Evolutionary conservation across 2,329 filamentous ascomycete species (phyloP).

Genomic region (Paracoccidioides lutzii): DNA sequence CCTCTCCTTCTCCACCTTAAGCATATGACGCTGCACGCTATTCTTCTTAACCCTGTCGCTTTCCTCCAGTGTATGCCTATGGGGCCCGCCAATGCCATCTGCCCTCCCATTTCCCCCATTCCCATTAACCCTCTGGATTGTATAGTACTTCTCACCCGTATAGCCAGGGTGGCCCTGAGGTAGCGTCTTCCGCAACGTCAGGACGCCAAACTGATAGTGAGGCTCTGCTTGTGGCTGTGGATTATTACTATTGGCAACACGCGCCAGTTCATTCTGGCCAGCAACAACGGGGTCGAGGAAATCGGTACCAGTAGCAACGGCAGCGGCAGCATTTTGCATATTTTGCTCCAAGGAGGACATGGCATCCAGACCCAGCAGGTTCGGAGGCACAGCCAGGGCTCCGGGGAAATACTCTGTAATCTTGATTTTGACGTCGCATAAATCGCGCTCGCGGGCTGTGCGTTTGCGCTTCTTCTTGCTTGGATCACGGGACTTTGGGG

Average conservation of each 20-base stretch:
- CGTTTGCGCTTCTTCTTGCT: slow-evolving; percentile 73
- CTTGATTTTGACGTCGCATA: slow-evolving; percentile 82
- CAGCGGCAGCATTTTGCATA: slow-evolving; percentile 3
- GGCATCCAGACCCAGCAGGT: slow-evolving; percentile 16
- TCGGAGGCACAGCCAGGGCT: slow-evolving; percentile 16
- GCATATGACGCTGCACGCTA: slow-evolving; percentile 53
- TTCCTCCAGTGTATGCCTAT: slow-evolving; percentile 59
- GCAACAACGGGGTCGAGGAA: neutral
- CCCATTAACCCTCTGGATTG: slow-evolving; percentile 64
- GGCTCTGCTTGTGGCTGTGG: slow-evolving; percentile 6
- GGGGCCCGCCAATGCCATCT: slow-evolving; percentile 56
- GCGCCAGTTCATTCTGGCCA: slow-evolving; percentile 9
- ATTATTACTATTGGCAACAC: slow-evolving; percentile 19
- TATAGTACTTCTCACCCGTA: slow-evolving; percentile 50
- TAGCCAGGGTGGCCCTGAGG: slow-evolving; percentile 36
- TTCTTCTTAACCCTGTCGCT: slow-evolving; percentile 75
- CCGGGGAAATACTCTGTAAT: slow-evolving; percentile 66
- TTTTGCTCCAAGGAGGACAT: slow-evolving; percentile 15
- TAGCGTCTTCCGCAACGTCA: slow-evolving; percentile 29
- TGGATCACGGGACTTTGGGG: slow-evolving; percentile 65
- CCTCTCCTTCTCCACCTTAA: slow-evolving; percentile 52
- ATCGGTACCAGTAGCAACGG: neutral
- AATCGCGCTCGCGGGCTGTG: slow-evolving; percentile 57
- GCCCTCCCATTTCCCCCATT: slow-evolving; percentile 61
- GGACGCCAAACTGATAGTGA: slow-evolving; percentile 28